Base-by-base conservation (phyloP, 306 rosid genomes). In the Hippophae gyantsensis region DNA sequence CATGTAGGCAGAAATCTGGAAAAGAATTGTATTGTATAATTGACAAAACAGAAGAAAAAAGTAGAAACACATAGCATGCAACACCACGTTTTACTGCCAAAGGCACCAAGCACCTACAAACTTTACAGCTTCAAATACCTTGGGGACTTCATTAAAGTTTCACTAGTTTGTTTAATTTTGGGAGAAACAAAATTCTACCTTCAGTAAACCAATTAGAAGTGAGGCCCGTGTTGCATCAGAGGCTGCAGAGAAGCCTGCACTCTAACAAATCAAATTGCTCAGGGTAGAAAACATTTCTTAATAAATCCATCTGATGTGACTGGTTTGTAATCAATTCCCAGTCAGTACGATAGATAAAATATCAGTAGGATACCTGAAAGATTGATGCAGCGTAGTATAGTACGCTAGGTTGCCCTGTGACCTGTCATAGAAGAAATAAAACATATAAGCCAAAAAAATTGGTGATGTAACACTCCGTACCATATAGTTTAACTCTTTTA, bases 331-430 rank as follows among this genome's bases (percentile, higher is more conserved):
- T 32, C 38, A 32, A 32, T 32, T 2, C 38, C 38, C 38, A 32
- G 38, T 32, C 38, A 32, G 38, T 32, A 32, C 5, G 38, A 32
- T 32, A 32, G 38, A 32, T 32, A 32, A 32, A 32, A 32, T 32
- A 32, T 32, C 38, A 32, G 38, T 32, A 32, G 38, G 38, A 52
- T 81, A 93, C 96, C 99, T 86, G 88, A 65, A 93, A 81, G 82
- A 93, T 88, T 13, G 99, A 75, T 59, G 84, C 78, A 55, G 99
- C 99, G 76, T 93, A 93, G 77, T 93, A 93, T 18, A 93, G 82
- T 71, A 93, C 99, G 67, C 99, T 93, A 42, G 99, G 99, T 72
- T 93, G 99, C 62, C 99, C 99, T 32, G 99, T 93, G 72, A 93
- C 88, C 38, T 32, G 38, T 32, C 38, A 32, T 32, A 32, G 38